Evolutionary conservation across 2,329 filamentous ascomycete species (phyloP).

Genomic region (Exophiala sideris): DNA sequence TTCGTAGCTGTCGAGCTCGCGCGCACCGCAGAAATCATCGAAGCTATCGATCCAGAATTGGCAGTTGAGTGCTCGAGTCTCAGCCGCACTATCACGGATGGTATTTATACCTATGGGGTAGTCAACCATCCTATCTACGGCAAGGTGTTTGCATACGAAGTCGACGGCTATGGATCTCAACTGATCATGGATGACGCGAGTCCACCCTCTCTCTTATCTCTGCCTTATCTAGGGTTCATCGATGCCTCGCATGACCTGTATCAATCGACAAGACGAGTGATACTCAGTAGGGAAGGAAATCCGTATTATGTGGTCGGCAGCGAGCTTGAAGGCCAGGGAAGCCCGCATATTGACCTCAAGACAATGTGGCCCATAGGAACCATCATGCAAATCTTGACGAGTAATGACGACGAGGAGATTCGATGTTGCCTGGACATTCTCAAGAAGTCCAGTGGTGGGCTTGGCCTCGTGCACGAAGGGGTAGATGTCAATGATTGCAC

Average conservation of each 20-base stretch:
- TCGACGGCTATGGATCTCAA: slow-evolving; percentile 60
- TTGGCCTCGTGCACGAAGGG: slow-evolving; percentile 70
- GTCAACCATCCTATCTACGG: slow-evolving; percentile 50
- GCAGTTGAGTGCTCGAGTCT: background rate
- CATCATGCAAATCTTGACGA: slow-evolving; percentile 85
- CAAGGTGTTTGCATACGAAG: slow-evolving; percentile 61
- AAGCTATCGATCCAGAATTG: background rate
- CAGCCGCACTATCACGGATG: background rate
- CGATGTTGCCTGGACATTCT: slow-evolving; percentile 67
- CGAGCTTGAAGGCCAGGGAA: slow-evolving; percentile 83
- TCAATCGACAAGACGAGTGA: slow-evolving; percentile 80
- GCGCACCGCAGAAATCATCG: slow-evolving; percentile 55
- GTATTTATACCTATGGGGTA: background rate
- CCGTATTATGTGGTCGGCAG: slow-evolving; percentile 80
- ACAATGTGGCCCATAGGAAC: slow-evolving; percentile 98
- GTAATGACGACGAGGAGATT: slow-evolving; percentile 71
- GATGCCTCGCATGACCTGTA: slow-evolving; percentile 65
- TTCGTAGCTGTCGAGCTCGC: slow-evolving; percentile 90
- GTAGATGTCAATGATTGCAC: slow-evolving; percentile 3
- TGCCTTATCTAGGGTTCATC: slow-evolving; percentile 55
- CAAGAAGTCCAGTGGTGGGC: slow-evolving; percentile 62
- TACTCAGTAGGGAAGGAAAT: slow-evolving; percentile 72
- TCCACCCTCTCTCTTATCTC: slow-evolving; percentile 58
- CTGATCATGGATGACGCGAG: slow-evolving; percentile 67
- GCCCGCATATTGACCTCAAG: slow-evolving; percentile 70